Base-by-base conservation (phyloP, 371 early-diverging fungal species). In the Synchytrium microbalum region DNA sequence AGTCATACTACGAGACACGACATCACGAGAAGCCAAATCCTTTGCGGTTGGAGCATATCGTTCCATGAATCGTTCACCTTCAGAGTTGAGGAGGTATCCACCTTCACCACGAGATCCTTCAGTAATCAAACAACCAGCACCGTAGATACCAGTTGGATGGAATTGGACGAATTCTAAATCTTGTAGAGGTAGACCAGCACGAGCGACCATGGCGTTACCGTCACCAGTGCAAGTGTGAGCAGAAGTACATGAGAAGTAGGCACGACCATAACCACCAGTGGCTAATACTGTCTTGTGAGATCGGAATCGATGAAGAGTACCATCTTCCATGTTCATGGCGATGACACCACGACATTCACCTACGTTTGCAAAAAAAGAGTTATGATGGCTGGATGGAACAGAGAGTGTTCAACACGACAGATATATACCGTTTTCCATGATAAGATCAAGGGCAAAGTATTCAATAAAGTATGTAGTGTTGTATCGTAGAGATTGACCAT, bases 41-140 rank as follows among this genome's bases (percentile, higher is more conserved):
- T 93, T 93, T 68, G 97, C 98, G 27, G 92, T 94, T 57, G 98
- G 98, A 38, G 97, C 97, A 75, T 98, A 98, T 73, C 97, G 88
- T 79, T 93, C 96, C 98, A 98, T 98, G 84, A 96, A 98, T 65
- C 94, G 89, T 64, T 83, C 83, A 55, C 84, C 84, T 66, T 80
- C 67, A 24, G 71, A 68, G 74, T 82, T 82, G 58, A 82, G 64
- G 52, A 83, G 67, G 68, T 79, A 79, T 32, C 84, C 84, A 61
- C 84, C 84, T 70, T 83, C 84, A 66, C 84, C 84, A 25, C 72
- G 38, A 16, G 66, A 33, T 70, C 93, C 93, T 75, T 93, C 93
- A 23, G 94, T 93, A 72, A 93, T 93, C 68, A 93, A 76, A 75
- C 93, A 93, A 10, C 93, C 93, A 46, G 92, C 85, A 64, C 93